Evolutionary conservation across 1,284 basidiomycete genomes (phyloP).

Genomic region (Apiotrichum veenhuisii): DNA sequence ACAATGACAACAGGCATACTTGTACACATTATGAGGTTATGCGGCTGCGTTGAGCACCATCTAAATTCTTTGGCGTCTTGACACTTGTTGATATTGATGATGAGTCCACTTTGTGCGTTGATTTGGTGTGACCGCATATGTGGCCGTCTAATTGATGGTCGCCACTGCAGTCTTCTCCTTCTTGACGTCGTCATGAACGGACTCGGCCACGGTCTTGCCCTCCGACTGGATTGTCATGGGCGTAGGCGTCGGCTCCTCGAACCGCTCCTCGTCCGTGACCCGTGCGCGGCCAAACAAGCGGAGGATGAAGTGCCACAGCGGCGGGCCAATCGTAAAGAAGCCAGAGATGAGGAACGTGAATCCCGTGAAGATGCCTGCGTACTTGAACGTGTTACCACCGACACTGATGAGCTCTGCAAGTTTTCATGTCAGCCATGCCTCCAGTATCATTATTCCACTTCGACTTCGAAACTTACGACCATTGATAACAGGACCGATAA

Average conservation of each 20-base stretch:
- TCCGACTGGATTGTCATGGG: slow-evolving; percentile 1
- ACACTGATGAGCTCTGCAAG: slow-evolving; percentile 25
- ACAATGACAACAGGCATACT: too few relatives aligned
- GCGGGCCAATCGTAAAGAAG: slow-evolving; percentile 21
- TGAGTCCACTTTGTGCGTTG: too few relatives aligned
- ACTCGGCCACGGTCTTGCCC: neutral
- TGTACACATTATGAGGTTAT: too few relatives aligned
- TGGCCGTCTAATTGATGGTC: neutral
- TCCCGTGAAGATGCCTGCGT: slow-evolving; percentile 35
- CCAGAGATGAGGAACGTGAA: slow-evolving; percentile 26
- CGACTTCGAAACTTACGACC: slow-evolving; percentile 43
- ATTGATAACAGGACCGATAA: slow-evolving; percentile 21
- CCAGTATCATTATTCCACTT: neutral
- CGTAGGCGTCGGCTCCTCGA: neutral
- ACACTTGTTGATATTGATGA: too few relatives aligned
- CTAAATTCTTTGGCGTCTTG: too few relatives aligned
- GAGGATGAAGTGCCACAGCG: neutral
- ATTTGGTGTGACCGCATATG: too few relatives aligned
- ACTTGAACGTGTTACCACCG: slow-evolving; percentile 23
- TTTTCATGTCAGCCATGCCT: neutral
- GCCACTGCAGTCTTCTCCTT: too few relatives aligned
- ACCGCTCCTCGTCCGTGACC: neutral
- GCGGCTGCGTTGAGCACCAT: too few relatives aligned
- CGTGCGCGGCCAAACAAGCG: too few relatives aligned
- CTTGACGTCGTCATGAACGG: too few relatives aligned